phyloP scores from a whole-genome alignment of 2,329 filamentous ascomycete species.

The Onygena corvina region DNA sequence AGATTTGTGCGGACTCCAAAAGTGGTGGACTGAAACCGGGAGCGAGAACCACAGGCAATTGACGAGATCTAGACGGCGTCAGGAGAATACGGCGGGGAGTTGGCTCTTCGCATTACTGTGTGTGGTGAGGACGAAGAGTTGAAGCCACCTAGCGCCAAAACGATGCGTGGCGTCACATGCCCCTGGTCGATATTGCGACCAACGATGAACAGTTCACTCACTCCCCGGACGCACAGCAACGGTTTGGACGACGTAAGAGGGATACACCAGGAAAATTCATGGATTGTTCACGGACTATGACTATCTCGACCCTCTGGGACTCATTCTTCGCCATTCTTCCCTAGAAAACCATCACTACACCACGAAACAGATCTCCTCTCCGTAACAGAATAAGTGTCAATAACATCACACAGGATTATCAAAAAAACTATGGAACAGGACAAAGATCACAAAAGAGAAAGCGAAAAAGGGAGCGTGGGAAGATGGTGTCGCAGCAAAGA shows the following conservation, averaged over 20 bases:
- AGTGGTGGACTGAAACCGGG: too few relatives aligned
- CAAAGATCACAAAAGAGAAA: background rate
- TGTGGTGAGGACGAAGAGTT: background rate
- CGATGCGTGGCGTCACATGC: slow-evolving; percentile 1
- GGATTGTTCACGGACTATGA: background rate
- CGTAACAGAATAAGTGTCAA: background rate
- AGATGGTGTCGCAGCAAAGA: too few relatives aligned
- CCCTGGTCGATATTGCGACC: background rate
- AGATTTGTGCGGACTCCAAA: too few relatives aligned
- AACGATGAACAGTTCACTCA: background rate
- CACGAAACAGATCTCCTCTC: background rate
- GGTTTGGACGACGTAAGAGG: background rate
- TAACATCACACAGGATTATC: background rate
- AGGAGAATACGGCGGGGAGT: background rate
- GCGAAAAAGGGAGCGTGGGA: background rate
- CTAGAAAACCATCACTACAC: background rate
- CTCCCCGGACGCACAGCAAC: background rate
- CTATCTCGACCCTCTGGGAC: background rate
- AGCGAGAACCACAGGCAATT: too few relatives aligned
- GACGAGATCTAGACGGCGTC: too few relatives aligned
- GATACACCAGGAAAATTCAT: background rate
- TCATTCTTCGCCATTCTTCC: background rate
- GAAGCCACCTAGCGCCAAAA: slow-evolving; percentile 1
- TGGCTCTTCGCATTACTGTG: background rate
- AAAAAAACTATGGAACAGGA: background rate